Conservation (phyloP, 2,329 filamentous ascomycete species). For the Fusarium scirpi region DNA sequence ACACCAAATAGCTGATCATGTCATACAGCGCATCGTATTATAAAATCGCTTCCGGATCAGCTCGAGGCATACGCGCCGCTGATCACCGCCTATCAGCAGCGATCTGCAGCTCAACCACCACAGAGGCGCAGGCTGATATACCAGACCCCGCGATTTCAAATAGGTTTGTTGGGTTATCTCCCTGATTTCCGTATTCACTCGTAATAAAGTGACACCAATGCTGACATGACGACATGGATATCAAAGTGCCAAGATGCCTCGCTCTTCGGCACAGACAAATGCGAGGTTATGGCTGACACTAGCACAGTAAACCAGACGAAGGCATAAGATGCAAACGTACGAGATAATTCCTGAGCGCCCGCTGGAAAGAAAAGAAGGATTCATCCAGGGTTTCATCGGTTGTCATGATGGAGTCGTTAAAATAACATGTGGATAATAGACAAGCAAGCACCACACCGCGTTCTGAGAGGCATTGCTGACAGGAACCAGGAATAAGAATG, state of each 20-base stretch:
- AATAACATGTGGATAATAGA: constrained; percentile 24
- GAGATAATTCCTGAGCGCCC: background rate
- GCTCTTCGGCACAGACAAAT: constrained; percentile 27
- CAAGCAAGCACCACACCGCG: background rate
- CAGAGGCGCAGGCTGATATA: constrained; percentile 30
- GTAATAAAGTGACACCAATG: constrained; percentile 28
- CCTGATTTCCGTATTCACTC: constrained; percentile 37
- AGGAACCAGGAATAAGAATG: background rate
- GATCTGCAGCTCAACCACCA: constrained; percentile 63
- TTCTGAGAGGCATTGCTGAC: constrained; percentile 15
- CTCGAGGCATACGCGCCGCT: constrained; percentile 61
- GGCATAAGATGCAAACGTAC: background rate
- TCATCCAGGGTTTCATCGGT: background rate
- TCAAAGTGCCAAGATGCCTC: background rate
- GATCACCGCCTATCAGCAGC: constrained; percentile 70
- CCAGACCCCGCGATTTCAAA: background rate
- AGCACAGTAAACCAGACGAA: background rate
- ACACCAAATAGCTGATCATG: constrained; percentile 1
- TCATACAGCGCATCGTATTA: constrained; percentile 71
- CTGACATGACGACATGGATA: constrained; percentile 15
- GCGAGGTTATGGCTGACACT: constrained; percentile 10
- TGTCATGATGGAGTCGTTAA: constrained; percentile 3
- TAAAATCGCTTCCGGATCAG: constrained; percentile 71
- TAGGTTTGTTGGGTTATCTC: background rate
- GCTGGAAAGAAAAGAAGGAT: background rate